Base-by-base conservation (phyloP, 345 rosid species). In the Hibiscus syriacus region DNA sequence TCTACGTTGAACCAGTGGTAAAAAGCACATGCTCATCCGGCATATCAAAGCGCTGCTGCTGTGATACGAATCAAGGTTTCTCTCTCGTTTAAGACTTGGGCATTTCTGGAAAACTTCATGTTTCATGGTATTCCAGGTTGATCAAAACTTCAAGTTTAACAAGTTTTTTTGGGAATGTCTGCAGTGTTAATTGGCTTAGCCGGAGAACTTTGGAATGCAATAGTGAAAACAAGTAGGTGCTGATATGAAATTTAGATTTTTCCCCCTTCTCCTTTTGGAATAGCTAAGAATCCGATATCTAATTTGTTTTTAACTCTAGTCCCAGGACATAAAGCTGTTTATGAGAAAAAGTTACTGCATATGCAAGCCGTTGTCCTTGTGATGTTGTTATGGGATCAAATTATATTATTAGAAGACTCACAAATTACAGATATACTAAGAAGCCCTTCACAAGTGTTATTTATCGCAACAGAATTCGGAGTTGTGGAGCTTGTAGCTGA, bases 391-490 rank as follows among this genome's bases (percentile, higher is more conserved):
- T 75, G 79, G 72, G 52, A 77, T 27, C 78, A 76, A 23, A 41
- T 79, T 55, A 22, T 78, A 29, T 52, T 14, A 5, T 53, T 82
- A 43, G 81, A 85, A 49, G 78, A 79, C 59, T 43, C 77, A 25
- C 32, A 60, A 27, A 36, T 76, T 29, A 58, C 72, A 10, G 74
- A 74, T 38, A 57, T 74, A 23, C 71, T 77, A 11, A 69, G 59
- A 67, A 63, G 53, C 22, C 81, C 80, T 20, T 36, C 76, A 0
- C 76, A 32, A 19, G 58, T 77, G 0, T 52, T 85, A 22, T 78
- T 85, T 25, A 52, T 17, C 57, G 90, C 83, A 7, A 85, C 78
- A 29, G 74, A 59, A 38, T 27, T 53, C 2, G 86, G 86, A 39
- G 80, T 72, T 26, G 45, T 75, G 19, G 81, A 82, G 66, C 67